Conservation (phyloP, 371 early-diverging fungal genomes). For the Mucor lusitanicus region DNA sequence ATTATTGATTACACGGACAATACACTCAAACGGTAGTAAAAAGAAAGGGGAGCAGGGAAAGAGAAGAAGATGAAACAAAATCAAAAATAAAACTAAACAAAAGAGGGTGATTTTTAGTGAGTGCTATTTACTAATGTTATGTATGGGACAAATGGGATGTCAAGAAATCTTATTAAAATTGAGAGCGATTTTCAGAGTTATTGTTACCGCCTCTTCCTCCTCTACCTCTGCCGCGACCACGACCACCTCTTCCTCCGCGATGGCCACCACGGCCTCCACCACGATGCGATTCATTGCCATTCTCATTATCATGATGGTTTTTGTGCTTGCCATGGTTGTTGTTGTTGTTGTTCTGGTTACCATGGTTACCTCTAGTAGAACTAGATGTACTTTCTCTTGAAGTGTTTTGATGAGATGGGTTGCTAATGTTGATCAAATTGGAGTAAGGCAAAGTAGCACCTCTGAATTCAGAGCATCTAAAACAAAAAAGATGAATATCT, state of each 20-base stretch:
- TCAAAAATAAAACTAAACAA: too few relatives aligned
- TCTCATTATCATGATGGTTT: neutral
- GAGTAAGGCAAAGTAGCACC: conserved; percentile 66
- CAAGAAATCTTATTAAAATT: neutral
- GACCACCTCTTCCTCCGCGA: conserved; percentile 6
- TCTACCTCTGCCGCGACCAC: neutral
- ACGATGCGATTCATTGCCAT: conserved; percentile 4
- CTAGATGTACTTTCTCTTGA: neutral
- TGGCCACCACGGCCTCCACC: conserved; percentile 14
- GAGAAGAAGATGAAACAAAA: too few relatives aligned
- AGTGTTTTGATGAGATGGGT: conserved; percentile 22
- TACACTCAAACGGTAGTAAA: too few relatives aligned
- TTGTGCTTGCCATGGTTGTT: neutral
- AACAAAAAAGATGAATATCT: neutral
- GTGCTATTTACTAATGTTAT: neutral
- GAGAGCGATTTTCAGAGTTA: neutral
- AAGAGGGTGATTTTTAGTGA: neutral
- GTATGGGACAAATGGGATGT: neutral
- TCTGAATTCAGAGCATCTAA: conserved; percentile 68
- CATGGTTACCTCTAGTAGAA: neutral
- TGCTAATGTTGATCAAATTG: conserved; percentile 60
- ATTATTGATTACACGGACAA: too few relatives aligned
- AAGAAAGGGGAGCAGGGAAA: too few relatives aligned
- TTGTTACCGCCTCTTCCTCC: neutral
- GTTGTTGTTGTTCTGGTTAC: too few relatives aligned